Conservation (phyloP, 352 stramenopile genomes). For the Halophytophthora polymorphica region DNA sequence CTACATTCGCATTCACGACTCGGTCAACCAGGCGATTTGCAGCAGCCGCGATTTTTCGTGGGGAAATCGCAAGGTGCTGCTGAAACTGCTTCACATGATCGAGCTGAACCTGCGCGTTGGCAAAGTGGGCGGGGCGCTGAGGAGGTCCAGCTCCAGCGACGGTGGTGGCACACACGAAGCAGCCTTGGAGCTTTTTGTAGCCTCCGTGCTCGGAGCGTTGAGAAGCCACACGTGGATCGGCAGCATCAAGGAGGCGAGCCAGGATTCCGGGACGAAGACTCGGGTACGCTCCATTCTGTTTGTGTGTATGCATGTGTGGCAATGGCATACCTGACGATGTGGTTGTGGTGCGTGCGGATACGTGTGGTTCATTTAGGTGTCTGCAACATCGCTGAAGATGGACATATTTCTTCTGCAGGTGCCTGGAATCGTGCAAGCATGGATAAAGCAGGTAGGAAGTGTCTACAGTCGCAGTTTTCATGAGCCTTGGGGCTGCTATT, state of each 20-base stretch:
- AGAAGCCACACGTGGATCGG: conserved; percentile 35
- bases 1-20: conserved; percentile 32
- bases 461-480: background rate
- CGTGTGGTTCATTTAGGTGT: conserved; percentile 29
- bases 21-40: conserved; percentile 27
- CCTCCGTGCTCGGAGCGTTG: conserved; percentile 14
- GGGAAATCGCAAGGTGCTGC: conserved; percentile 31
- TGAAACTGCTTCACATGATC: conserved; percentile 45
- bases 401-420: conserved; percentile 66
- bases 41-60: conserved; percentile 35
- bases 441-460: conserved; percentile 37
- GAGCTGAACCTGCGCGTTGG: conserved; percentile 43
- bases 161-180: conserved; percentile 1
- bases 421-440: conserved; percentile 30
- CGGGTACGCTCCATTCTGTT: conserved; percentile 22
- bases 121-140: conserved; percentile 27
- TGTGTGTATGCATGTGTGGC: background rate
- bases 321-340: background rate
- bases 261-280: conserved; percentile 38
- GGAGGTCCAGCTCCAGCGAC: conserved; percentile 5
- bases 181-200: conserved; percentile 20
- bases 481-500: no score
- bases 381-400: conserved; percentile 54
- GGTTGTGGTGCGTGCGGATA: no score
- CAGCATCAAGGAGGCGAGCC: conserved; percentile 36